phyloP scores from a whole-genome alignment of 495 filamentous ascomycete genomes.

The Penicillium tannophilum region DNA sequence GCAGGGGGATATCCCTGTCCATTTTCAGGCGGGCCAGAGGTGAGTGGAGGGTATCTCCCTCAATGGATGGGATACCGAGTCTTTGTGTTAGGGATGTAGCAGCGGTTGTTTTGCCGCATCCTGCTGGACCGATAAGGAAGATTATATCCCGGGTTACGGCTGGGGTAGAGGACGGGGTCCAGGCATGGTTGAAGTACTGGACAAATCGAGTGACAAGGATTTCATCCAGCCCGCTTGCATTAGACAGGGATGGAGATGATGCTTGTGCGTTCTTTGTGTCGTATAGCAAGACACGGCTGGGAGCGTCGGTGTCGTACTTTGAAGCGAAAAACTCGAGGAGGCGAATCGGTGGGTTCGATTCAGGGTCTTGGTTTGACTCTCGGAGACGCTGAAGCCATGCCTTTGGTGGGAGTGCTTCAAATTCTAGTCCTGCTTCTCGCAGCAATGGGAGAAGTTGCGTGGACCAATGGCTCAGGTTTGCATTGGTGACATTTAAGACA shows the following conservation, averaged over 20 bases:
- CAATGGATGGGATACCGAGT: constrained; percentile 23
- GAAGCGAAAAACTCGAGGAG: constrained; percentile 47
- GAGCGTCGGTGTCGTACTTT: constrained; percentile 43
- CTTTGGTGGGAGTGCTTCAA: constrained; percentile 42
- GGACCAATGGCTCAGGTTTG: constrained; percentile 50
- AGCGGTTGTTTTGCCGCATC: constrained; percentile 28
- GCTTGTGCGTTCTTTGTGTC: constrained; percentile 26
- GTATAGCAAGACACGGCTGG: constrained; percentile 25
- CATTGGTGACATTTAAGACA: constrained; percentile 47
- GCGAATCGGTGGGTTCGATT: constrained; percentile 47
- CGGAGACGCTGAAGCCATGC: constrained; percentile 52
- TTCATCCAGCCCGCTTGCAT: constrained; percentile 13
- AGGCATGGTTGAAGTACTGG: constrained; percentile 23
- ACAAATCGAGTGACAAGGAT: constrained; percentile 18
- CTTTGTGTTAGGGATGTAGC: constrained; percentile 13
- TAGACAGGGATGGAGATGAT: constrained; percentile 20
- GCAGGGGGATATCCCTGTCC: constrained; percentile 21
- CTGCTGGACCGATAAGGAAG: constrained; percentile 28
- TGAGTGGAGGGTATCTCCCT: constrained; percentile 31
- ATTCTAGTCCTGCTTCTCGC: constrained; percentile 40
- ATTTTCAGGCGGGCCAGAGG: constrained; percentile 23
- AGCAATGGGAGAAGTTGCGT: constrained; percentile 52
- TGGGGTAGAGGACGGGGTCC: not conserved
- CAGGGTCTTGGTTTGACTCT: constrained; percentile 37
- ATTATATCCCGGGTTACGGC: constrained; percentile 15